These are phyloP conservation scores for Barbatosphaeria neglecta DNA, from an alignment of 495 filamentous ascomycete species.

Conservation along the genomic window DNA sequence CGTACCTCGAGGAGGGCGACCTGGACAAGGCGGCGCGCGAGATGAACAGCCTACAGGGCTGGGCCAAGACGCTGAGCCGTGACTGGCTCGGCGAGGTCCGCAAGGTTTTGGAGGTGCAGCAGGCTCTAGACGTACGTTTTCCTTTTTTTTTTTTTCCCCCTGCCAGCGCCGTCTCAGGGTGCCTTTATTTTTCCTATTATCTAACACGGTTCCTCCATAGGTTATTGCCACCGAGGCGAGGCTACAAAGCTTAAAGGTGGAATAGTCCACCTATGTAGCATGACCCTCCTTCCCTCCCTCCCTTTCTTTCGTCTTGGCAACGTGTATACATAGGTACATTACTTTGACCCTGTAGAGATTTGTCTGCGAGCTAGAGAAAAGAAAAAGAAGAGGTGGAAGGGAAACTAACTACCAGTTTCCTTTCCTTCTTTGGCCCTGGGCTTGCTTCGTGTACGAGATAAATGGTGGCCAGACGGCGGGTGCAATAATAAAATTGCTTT, in stretches of 20 bases:
- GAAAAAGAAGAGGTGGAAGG: too few species aligned
- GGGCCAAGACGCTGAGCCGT: slow-evolving; percentile 84
- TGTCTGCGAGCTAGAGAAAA: too few species aligned
- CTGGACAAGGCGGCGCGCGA: slow-evolving; percentile 85
- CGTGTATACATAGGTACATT: too few species aligned
- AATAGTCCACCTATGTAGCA: slow-evolving; percentile 27
- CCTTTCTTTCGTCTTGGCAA: background rate
- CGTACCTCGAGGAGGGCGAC: slow-evolving; percentile 78
- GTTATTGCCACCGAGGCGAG: slow-evolving; percentile 52
- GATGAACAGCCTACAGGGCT: slow-evolving; percentile 83
- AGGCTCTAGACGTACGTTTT: slow-evolving; percentile 79
- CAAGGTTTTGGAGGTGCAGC: slow-evolving; percentile 83
- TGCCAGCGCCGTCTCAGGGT: background rate
- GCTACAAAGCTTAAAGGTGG: slow-evolving; percentile 47
- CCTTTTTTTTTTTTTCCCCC: background rate
- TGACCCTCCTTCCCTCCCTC: too few species aligned
- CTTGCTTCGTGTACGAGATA: too few species aligned
- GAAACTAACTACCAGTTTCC: too few species aligned
- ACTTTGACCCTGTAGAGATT: too few species aligned
- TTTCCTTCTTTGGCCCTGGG: too few species aligned
- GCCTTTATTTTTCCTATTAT: background rate
- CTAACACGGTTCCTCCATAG: slow-evolving; percentile 13
- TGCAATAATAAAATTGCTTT: too few species aligned
- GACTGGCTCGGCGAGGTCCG: slow-evolving; percentile 89
- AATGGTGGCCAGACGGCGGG: too few species aligned